Base-by-base conservation (phyloP, 2,329 filamentous ascomycete genomes). In the Shiraia sp. region DNA sequence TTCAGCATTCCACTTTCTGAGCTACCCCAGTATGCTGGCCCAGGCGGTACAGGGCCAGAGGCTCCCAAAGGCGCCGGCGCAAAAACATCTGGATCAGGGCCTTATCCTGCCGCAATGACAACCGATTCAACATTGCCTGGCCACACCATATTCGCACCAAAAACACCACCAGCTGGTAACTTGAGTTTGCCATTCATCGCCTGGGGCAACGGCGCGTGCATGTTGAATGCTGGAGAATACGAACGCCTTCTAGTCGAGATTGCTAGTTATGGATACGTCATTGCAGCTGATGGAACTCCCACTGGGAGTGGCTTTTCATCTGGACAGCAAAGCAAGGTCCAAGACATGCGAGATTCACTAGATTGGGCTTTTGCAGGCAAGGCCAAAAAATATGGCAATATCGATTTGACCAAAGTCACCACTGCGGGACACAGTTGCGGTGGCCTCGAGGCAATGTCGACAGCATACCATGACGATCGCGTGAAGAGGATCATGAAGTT, bases 1-100 rank as follows among this genome's bases (percentile, higher is more conserved):
- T 57, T 59, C 47, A 40, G 38, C 29, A 49, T 56, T n/a, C 39
- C 53, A 7, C 44, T 59, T 6, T 39, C 47, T n/a, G 47, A 59
- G 19, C 45, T 55, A 12, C 15, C 23, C 10, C 44, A 51, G 23
- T 54, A 58, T 27, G 26, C 42, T 30, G 46, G 43, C 17, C 27
- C 38, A 10, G 42, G 40, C 9, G 46, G 49, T 2, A 40, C 34
- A 6, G 44, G 39, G 3, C 31, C 42, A 15, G 51, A 55, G 28
- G 25, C 49, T 1, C 47, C 54, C 10, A 41, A 33, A 28, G 43
- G 40, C 15, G 16, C 35, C 13, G 53, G 47, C 17, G 10, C 42
- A 19, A 54, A 53, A 26, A 56, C 55, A 9, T 49, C 41, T 10
- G 53, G 53, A 33, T 53, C 48, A 29, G 52, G 54, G 13, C 56